Conservation (phyloP, 1,139 yeast species). For the Suhomyces ambrosiae region DNA sequence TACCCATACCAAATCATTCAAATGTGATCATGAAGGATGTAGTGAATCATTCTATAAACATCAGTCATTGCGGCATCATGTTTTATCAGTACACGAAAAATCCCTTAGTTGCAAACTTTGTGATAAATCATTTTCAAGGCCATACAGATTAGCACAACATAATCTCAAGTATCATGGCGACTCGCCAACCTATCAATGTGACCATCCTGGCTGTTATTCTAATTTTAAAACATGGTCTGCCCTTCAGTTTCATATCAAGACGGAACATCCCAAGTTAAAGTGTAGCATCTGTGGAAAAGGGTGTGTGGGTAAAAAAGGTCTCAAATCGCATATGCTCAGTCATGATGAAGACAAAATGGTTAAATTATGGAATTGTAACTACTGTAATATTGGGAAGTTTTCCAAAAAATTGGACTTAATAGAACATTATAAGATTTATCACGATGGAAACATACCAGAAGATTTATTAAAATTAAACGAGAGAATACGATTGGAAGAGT, state of each 20-base stretch:
- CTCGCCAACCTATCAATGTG: slow-evolving; percentile 62
- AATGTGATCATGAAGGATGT: slow-evolving; percentile 66
- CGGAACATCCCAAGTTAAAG: slow-evolving; percentile 69
- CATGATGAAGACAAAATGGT: slow-evolving; percentile 54
- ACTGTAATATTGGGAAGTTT: slow-evolving; percentile 44
- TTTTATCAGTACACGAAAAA: slow-evolving; percentile 60
- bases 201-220: slow-evolving; percentile 57
- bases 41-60: slow-evolving; percentile 71
- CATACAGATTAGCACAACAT: slow-evolving; percentile 64
- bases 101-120: slow-evolving; percentile 59
- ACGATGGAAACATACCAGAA: slow-evolving; percentile 44
- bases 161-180: slow-evolving; percentile 59
- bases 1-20: slow-evolving; percentile 73
- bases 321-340: slow-evolving; percentile 66
- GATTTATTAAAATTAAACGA: slow-evolving; percentile 33
- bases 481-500: slow-evolving; percentile 23
- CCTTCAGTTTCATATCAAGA: slow-evolving; percentile 68
- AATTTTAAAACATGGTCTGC: slow-evolving; percentile 78
- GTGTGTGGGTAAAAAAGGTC: slow-evolving; percentile 73
- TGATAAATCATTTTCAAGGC: slow-evolving; percentile 59
- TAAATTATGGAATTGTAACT: slow-evolving; percentile 64
- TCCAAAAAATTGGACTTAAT: slow-evolving; percentile 39
- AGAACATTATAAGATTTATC: slow-evolving; percentile 46
- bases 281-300: slow-evolving; percentile 72
- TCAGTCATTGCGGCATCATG: slow-evolving; percentile 76